Conservation (phyloP, 1,139 yeast species). For the Taphrina communis region DNA sequence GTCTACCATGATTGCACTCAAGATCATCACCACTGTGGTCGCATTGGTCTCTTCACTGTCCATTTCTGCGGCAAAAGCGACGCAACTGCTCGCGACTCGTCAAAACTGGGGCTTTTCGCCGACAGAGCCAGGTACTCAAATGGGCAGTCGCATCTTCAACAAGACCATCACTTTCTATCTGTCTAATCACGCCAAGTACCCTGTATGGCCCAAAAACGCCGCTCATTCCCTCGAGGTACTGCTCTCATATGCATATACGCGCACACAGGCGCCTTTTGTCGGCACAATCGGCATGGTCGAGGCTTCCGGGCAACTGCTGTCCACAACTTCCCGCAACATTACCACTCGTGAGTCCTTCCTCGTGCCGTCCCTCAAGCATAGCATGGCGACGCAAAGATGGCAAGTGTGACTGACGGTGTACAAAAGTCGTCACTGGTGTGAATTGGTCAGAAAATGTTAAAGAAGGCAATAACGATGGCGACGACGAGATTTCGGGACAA, state of each 20-base stretch:
- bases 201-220: not conserved
- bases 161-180: not conserved
- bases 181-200: not conserved
- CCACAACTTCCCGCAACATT: not conserved
- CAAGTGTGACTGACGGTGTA: too few relatives aligned
- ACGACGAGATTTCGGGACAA: not conserved
- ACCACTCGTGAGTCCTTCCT: conserved; percentile 1
- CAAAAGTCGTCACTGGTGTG: conserved; percentile 1
- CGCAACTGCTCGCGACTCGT: not conserved
- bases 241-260: not conserved
- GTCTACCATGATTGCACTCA: not conserved
- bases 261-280: not conserved
- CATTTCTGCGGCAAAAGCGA: not conserved
- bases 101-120: not conserved
- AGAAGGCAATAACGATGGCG: too few relatives aligned
- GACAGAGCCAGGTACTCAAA: not conserved
- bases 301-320: not conserved
- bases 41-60: not conserved
- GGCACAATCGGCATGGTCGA: conserved; percentile 12
- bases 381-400: too few relatives aligned
- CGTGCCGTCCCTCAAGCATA: not conserved
- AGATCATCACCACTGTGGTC: not conserved
- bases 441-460: not conserved
- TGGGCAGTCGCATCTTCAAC: not conserved
- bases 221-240: not conserved